Percentiles rank a stretch among this genome's conserved stretches.
These are phyloP conservation scores for Aspergillus diversus DNA, from an alignment of 495 filamentous ascomycete genomes.

Conservation along the genomic window DNA sequence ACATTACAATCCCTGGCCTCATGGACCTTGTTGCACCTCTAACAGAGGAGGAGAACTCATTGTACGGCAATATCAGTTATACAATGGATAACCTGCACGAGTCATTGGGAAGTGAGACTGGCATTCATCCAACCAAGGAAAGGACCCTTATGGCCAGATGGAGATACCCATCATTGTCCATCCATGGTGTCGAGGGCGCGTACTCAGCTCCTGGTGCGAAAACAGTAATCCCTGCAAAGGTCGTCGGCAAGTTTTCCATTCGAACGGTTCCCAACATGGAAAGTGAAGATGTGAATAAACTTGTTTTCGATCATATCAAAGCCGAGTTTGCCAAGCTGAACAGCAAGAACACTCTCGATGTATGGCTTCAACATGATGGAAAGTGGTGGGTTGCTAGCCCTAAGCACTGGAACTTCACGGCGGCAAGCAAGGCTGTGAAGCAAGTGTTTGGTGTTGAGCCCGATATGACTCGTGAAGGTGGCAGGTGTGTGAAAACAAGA, in stretches of 20 bases:
- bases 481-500: slow-evolving; percentile 60
- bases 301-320: slow-evolving; percentile 79
- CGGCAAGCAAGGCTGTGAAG: slow-evolving; percentile 89
- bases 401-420: slow-evolving; percentile 97
- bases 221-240: slow-evolving; percentile 98
- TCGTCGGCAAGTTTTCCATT: slow-evolving; percentile 97
- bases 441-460: slow-evolving; percentile 90
- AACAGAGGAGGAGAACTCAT: slow-evolving; percentile 78
- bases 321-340: slow-evolving; percentile 78
- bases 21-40: slow-evolving; percentile 88
- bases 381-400: slow-evolving; percentile 99
- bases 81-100: slow-evolving; percentile 94
- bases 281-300: slow-evolving; percentile 79
- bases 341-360: slow-evolving; percentile 88
- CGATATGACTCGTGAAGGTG: slow-evolving; percentile 95
- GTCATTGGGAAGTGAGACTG: slow-evolving; percentile 82
- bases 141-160: slow-evolving; percentile 91
- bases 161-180: slow-evolving; percentile 91
- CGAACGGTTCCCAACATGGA: slow-evolving; percentile 98
- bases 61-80: slow-evolving; percentile 87
- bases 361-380: slow-evolving; percentile 80
- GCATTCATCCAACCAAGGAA: slow-evolving; percentile 84
- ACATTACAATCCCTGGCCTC: slow-evolving; percentile 87
- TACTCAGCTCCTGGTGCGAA: slow-evolving; percentile 94
- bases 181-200: slow-evolving; percentile 95